Evolutionary conservation across 1,139 yeast genomes (phyloP).

Genomic region (Candida labiduridarum): DNA sequence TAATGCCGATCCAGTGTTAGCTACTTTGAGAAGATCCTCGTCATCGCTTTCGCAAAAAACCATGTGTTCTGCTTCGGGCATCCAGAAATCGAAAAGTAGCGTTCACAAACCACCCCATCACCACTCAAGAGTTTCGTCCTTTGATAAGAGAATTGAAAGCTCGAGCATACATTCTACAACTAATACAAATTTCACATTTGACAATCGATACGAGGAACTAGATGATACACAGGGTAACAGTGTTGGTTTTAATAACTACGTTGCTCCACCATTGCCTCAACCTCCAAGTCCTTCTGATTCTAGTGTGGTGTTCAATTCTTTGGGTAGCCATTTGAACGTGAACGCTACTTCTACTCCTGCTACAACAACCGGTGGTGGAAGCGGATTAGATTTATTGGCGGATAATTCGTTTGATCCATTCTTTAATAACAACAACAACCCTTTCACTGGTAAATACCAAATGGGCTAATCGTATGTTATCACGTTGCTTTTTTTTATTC

Average conservation of each 20-base stretch:
- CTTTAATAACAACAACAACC: slow-evolving; percentile 9
- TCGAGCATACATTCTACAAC: not conserved
- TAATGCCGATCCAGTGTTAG: slow-evolving; percentile 12
- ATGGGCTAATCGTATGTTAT: not conserved
- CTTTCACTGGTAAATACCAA: slow-evolving; percentile 11
- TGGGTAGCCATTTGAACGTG: not conserved
- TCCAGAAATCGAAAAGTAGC: slow-evolving; percentile 25
- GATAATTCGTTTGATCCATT: slow-evolving; percentile 12
- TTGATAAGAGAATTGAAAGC: slow-evolving; percentile 7
- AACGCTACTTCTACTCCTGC: not conserved
- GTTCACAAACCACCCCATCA: slow-evolving; percentile 31
- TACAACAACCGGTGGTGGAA: not conserved
- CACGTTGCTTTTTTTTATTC: not conserved
- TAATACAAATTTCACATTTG: slow-evolving; percentile 2
- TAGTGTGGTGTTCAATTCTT: not conserved
- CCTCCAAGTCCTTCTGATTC: slow-evolving; percentile 5
- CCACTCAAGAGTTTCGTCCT: slow-evolving; percentile 11
- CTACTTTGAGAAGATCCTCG: slow-evolving; percentile 20
- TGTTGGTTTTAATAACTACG: not conserved
- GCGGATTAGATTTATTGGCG: slow-evolving; percentile 10
- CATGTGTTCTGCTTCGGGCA: slow-evolving; percentile 13
- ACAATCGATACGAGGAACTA: slow-evolving; percentile 1
- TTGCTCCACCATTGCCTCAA: slow-evolving; percentile 6
- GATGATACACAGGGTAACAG: not conserved
- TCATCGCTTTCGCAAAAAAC: slow-evolving; percentile 17